Evolutionary conservation across 2,329 filamentous ascomycete genomes (phyloP).

Genomic region (Exophiala oligosperma): DNA sequence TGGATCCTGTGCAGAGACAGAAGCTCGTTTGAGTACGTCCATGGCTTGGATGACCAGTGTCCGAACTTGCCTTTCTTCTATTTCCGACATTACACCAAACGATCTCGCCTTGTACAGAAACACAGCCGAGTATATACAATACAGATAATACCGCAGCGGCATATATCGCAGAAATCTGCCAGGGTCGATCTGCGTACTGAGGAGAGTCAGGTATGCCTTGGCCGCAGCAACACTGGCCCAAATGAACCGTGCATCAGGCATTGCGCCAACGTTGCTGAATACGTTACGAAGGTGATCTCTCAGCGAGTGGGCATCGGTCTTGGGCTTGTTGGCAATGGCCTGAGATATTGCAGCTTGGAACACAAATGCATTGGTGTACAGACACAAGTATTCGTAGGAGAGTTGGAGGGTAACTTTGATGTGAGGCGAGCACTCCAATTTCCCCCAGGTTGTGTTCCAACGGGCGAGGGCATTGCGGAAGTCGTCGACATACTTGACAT

Average conservation of each 20-base stretch:
- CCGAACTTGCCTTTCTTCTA: constrained; percentile 57
- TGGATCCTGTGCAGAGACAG: constrained; percentile 58
- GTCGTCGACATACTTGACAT: constrained; percentile 74
- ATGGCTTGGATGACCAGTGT: constrained; percentile 61
- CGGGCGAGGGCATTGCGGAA: constrained; percentile 67
- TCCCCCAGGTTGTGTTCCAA: constrained; percentile 71
- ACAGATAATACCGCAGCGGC: constrained; percentile 65
- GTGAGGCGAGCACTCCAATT: constrained; percentile 63
- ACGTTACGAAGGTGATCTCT: constrained; percentile 44
- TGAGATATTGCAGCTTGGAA: constrained; percentile 69
- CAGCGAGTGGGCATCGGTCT: constrained; percentile 34
- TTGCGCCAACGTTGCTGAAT: constrained; percentile 58
- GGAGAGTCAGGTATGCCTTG: constrained; percentile 60
- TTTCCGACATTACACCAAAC: constrained; percentile 58
- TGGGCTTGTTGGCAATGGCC: constrained; percentile 42
- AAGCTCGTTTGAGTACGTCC: constrained; percentile 59
- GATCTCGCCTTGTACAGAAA: constrained; percentile 65
- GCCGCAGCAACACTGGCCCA: constrained; percentile 66
- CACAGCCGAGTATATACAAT: constrained; percentile 62
- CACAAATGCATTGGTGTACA: constrained; percentile 75
- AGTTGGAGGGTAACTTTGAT: constrained; percentile 68
- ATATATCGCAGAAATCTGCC: constrained; percentile 62
- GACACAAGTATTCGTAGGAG: constrained; percentile 70
- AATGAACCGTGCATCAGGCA: constrained; percentile 65
- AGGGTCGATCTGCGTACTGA: constrained; percentile 61